Conservation (phyloP, 768 basidiomycete species). For the Trametes meyenii region DNA sequence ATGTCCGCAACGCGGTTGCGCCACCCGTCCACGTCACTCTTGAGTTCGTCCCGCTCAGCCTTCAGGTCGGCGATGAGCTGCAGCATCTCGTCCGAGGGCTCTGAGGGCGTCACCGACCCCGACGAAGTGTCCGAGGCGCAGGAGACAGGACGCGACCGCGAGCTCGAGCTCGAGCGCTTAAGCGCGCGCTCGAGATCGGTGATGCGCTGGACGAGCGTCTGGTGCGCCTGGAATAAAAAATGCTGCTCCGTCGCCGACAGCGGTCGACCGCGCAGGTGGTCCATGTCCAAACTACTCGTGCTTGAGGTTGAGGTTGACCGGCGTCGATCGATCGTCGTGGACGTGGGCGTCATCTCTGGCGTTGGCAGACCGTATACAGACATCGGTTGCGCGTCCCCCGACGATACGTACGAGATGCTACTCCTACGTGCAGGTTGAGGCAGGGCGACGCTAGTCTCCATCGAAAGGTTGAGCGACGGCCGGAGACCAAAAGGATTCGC, state of each 20-base stretch:
- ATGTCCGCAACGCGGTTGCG: slow-evolving; percentile 73
- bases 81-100: slow-evolving; percentile 77
- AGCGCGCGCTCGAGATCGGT: slow-evolving; percentile 71
- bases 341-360: slow-evolving; percentile 71
- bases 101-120: slow-evolving; percentile 32
- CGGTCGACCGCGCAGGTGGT: slow-evolving; percentile 34
- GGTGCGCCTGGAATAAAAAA: slow-evolving; percentile 86
- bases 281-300: slow-evolving; percentile 14
- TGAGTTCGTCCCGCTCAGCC: slow-evolving; percentile 86
- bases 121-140: slow-evolving; percentile 55
- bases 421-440: slow-evolving; percentile 47
- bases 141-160: slow-evolving; percentile 42
- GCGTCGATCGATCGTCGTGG: slow-evolving; percentile 35
- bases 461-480: slow-evolving; percentile 30
- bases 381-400: slow-evolving; percentile 30
- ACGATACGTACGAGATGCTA: slow-evolving; percentile 77
- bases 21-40: slow-evolving; percentile 89
- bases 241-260: slow-evolving; percentile 78
- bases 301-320: slow-evolving; percentile 23
- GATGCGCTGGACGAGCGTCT: slow-evolving; percentile 79
- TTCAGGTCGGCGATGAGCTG: slow-evolving; percentile 77
- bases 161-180: slow-evolving; percentile 48
- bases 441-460: slow-evolving; percentile 26
- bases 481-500: slow-evolving; percentile 43
- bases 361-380: slow-evolving; percentile 60